Conservation (phyloP, 2,329 filamentous ascomycete genomes). For the Aspergillus brasiliensis region DNA sequence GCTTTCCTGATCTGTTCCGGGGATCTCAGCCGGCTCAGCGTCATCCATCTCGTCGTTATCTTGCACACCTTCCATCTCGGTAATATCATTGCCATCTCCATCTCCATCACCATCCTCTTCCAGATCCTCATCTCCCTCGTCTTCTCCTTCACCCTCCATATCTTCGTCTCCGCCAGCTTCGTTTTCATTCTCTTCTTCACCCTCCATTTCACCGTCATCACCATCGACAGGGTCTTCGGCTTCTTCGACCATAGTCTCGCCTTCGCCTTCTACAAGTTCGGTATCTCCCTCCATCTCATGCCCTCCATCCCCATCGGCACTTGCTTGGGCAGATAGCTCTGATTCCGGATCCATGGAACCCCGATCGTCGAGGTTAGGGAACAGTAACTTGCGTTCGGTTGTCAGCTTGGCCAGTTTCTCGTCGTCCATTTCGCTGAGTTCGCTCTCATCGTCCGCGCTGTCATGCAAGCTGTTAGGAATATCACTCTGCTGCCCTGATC, state of each 20-base stretch:
- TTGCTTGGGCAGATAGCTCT: constrained; percentile 14
- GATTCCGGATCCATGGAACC: constrained; percentile 28
- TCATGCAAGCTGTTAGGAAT: constrained; percentile 64
- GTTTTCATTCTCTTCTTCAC: constrained; percentile 14
- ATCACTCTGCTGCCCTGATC: constrained; percentile 49
- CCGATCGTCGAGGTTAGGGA: constrained; percentile 28
- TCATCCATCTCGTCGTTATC: constrained; percentile 20
- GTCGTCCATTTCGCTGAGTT: constrained; percentile 64
- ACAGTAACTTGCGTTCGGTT: constrained; percentile 25
- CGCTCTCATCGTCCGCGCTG: constrained; percentile 69
- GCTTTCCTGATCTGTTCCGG: not conserved
- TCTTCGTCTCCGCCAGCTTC: constrained; percentile 16
- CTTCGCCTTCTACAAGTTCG: constrained; percentile 12
- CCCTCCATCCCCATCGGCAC: constrained; percentile 23
- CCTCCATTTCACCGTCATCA: constrained; percentile 16
- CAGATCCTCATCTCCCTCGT: constrained; percentile 19
- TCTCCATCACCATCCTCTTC: constrained; percentile 16
- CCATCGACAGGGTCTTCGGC: constrained; percentile 20
- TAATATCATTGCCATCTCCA: constrained; percentile 10
- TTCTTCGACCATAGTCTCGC: constrained; percentile 18
- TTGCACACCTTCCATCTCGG: constrained; percentile 10
- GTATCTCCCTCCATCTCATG: constrained; percentile 20
- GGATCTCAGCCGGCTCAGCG: constrained; percentile 1
- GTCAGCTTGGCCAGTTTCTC: constrained; percentile 33
- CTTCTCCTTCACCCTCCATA: constrained; percentile 16